Evolutionary conservation across 1,284 basidiomycete genomes (phyloP), one percentile per base, ranked within the genome.

Genomic region (Erythrobasidium hasegawianum): DNA sequence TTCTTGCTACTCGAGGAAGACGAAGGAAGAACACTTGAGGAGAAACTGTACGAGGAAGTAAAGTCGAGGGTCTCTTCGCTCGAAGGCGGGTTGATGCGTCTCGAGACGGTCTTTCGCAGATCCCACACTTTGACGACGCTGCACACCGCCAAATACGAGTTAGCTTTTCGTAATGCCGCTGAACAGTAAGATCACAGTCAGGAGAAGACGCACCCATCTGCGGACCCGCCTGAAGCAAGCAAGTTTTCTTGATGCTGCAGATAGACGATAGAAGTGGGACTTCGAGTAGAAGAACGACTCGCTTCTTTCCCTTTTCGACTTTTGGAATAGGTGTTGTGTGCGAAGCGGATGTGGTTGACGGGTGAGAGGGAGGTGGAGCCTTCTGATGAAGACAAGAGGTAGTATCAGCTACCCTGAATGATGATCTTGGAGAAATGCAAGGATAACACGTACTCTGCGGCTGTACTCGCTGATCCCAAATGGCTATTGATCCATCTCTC

Each of bases 101-200:
- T 69, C 18, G 69, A 69, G 59, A 72, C 69, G 1, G 71, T 71
- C 10, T 68, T 69, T 8, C 73, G 71, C 5, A 75, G 64, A 58
- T 75, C 73, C 73, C 73, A 75, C 22, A 74, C 52, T 39, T 73
- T 73, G 69, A 75, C 50, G 18, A 69, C 41, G 16, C 72, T 72
- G 61, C 43, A 10, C 33, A 39, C n/a, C 38, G 10, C 24, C 5
- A 5, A 57, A 14, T 2, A 9, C 2, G 7, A 20, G 47, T 14
- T 9, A 55, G 20, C 16, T 40, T 64, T 33, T 11, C 11, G 4
- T 33, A 33, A 4, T 11, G 4, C 33, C 20, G 10, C 13, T 41
- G 18, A 13, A n/a, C 16, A 5, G 10, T 18, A 18, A 4, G 22
- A 4, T 13, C 39, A 13, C 9, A 33, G n/a, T 5, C 3, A 14